Evolutionary conservation across 192 early-diverging fungal species (phyloP).

Genomic region (Thamnidium elegans): DNA sequence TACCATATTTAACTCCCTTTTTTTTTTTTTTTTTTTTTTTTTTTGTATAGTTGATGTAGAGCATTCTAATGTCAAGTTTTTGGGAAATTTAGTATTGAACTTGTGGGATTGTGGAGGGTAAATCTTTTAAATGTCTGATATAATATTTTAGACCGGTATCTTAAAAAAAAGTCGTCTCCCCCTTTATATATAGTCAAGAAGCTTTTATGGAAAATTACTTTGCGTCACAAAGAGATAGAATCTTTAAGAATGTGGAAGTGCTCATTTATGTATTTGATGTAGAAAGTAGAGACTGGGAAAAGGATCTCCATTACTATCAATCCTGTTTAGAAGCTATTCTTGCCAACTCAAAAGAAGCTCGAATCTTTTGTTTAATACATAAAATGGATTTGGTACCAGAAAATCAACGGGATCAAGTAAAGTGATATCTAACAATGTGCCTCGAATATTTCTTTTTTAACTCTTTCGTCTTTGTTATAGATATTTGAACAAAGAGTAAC

Average conservation of each 20-base stretch:
- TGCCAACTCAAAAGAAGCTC: slow-evolving; percentile 81
- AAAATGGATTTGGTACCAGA: slow-evolving; percentile 96
- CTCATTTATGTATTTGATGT: slow-evolving; percentile 98
- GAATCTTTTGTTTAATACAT: slow-evolving; percentile 94
- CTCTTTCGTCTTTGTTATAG: slow-evolving; percentile 30
- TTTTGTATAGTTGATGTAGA: slow-evolving; percentile 84
- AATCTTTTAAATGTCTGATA: not conserved
- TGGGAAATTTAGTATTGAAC: slow-evolving; percentile 95
- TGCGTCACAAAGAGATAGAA: slow-evolving; percentile 86
- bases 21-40: not conserved
- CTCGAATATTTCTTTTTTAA: slow-evolving; percentile 5
- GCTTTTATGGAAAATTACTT: slow-evolving; percentile 97
- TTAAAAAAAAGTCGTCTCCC: not conserved
- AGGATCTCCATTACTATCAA: slow-evolving; percentile 90
- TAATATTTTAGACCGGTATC: not conserved
- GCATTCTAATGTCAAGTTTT: slow-evolving; percentile 91
- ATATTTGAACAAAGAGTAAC: slow-evolving; percentile 62
- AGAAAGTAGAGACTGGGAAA: slow-evolving; percentile 85
- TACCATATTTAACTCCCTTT: too few relatives aligned
- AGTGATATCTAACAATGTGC: not conserved
- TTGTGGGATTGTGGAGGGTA: slow-evolving; percentile 94
- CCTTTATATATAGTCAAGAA: slow-evolving; percentile 63
- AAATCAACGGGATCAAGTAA: slow-evolving; percentile 63
- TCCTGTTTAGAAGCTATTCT: slow-evolving; percentile 80
- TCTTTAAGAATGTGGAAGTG: slow-evolving; percentile 98